Evolutionary conservation across 768 basidiomycete genomes (phyloP), one percentile per base, ranked within the genome.

Genomic region (Russula lepida): DNA sequence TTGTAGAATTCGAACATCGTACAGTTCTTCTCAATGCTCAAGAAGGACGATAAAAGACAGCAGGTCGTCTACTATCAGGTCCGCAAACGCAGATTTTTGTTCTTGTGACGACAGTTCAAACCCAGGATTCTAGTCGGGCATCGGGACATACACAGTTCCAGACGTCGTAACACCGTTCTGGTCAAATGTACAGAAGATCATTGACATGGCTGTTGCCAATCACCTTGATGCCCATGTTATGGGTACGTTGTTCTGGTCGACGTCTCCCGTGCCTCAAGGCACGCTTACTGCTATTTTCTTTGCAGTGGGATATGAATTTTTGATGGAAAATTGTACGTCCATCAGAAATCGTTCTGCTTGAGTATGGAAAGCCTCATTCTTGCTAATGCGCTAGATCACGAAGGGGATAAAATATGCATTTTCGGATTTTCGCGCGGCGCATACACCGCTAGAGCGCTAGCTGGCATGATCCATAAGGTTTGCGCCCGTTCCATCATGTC

Each of bases 221-320:
- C n/a, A n/a, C n/a, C n/a, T n/a, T n/a, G 70, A 85, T 58, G 81
- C 82, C 1, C 87, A 89, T 70, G 84, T 88, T 17, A 86, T 85
- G 83, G 79, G 84, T 84, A 54, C 21, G 76, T 65, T 4, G 17
- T 28, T 30, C 17, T 7, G n/a, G n/a, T 35, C 57, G 17, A n/a
- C n/a, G 27, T 7, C 15, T 25, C 33, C 17, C 7, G 21, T 23
- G 46, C 28, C 43, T 6, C 23, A 6, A n/a, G 23, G n/a, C 33
- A 17, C n/a, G 12, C 43, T 52, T 5, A 50, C 47, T 11, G 15
- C 25, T 62, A 51, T 32, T 32, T 27, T 12, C n/a, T n/a, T 19
- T 44, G 19, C 43, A 86, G 85, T 79, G 47, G 87, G 88, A 0
- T 89, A 89, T 61, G 84, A 85, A 65, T 89, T 89, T 70, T 73